A percentile compares a stretch with the other conserved stretches of the same genome.
These are phyloP conservation scores for Kuraishia cidri DNA, from an alignment of 805 yeast genomes.

Conservation along the genomic window DNA sequence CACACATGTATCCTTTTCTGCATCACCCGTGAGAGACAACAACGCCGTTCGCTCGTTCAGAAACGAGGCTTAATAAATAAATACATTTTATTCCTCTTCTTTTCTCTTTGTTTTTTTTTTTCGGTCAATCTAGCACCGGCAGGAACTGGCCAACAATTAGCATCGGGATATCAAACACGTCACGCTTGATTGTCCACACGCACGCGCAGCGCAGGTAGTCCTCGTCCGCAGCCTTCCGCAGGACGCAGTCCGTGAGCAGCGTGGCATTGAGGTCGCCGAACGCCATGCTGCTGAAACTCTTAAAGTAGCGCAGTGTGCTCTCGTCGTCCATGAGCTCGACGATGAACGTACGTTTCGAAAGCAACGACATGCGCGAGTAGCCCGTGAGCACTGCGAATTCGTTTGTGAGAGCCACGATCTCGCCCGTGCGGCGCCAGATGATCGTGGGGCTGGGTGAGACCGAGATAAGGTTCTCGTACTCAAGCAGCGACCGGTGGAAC, in stretches of 20 bases:
- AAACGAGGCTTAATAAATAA: neutral
- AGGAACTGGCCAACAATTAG: conserved; percentile 74
- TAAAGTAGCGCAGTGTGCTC: conserved; percentile 63
- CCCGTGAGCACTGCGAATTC: conserved; percentile 68
- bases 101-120: too few relatives aligned
- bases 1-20: neutral
- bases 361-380: conserved; percentile 44
- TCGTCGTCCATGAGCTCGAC: conserved; percentile 80
- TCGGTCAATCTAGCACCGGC: conserved; percentile 40
- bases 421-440: conserved; percentile 83
- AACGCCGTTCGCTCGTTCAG: too few relatives aligned
- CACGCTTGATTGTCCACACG: conserved; percentile 81
- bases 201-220: conserved; percentile 53
- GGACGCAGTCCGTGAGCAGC: conserved; percentile 40
- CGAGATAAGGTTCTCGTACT: conserved; percentile 43
- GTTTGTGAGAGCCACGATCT: conserved; percentile 69
- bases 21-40: too few relatives aligned
- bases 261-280: conserved; percentile 55
- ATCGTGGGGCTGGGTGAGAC: conserved; percentile 72
- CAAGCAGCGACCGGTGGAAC: conserved; percentile 47
- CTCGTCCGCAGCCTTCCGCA: conserved; percentile 24
- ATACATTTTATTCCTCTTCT: neutral
- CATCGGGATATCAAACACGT: conserved; percentile 79
- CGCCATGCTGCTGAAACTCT: conserved; percentile 62
- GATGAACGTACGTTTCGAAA: conserved; percentile 56